Conservation (phyloP, 192 early-diverging fungal genomes). For the Coemansia sp. region DNA sequence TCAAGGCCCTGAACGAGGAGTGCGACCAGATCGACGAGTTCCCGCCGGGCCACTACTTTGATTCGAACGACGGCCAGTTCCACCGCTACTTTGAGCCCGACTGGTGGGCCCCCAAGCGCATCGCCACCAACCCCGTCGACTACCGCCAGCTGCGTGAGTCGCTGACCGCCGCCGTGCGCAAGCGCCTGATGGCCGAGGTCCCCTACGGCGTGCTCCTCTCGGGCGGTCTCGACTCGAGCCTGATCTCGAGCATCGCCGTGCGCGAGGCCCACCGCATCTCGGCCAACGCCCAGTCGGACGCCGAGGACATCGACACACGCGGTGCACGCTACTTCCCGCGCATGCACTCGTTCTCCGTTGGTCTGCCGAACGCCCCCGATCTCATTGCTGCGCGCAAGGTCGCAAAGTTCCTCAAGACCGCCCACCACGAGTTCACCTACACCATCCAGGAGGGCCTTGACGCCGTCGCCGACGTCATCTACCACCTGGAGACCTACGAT, state of each 20-base stretch:
- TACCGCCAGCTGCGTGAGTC: slow-evolving; percentile 75
- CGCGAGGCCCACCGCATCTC: slow-evolving; percentile 74
- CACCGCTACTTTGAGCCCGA: slow-evolving; percentile 85
- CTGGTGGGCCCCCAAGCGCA: slow-evolving; percentile 69
- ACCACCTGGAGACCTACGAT: slow-evolving; percentile 98
- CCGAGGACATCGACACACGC: slow-evolving; percentile 63
- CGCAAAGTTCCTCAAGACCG: slow-evolving; percentile 85
- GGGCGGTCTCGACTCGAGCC: slow-evolving; percentile 92
- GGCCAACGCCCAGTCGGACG: slow-evolving; percentile 40
- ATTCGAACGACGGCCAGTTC: slow-evolving; percentile 70
- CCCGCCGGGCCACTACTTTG: slow-evolving; percentile 96
- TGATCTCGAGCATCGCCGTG: slow-evolving; percentile 93
- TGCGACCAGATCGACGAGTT: slow-evolving; percentile 97
- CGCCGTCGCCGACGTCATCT: slow-evolving; percentile 92
- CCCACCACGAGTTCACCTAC: slow-evolving; percentile 96
- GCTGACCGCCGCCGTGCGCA: slow-evolving; percentile 84
- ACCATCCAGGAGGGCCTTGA: slow-evolving; percentile 95
- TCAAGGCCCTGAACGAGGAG: slow-evolving; percentile 95
- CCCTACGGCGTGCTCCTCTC: slow-evolving; percentile 95
- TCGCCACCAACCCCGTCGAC: slow-evolving; percentile 33
- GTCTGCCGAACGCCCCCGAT: slow-evolving; percentile 91
- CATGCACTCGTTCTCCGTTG: slow-evolving; percentile 97
- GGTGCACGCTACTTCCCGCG: slow-evolving; percentile 73
- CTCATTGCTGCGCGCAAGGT: slow-evolving; percentile 84
- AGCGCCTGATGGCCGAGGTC: slow-evolving; percentile 97